Evolutionary conservation across 1,139 yeast species (phyloP), one percentile per base, ranked within the genome.

Genomic region (Insectozyma bohioensis): DNA sequence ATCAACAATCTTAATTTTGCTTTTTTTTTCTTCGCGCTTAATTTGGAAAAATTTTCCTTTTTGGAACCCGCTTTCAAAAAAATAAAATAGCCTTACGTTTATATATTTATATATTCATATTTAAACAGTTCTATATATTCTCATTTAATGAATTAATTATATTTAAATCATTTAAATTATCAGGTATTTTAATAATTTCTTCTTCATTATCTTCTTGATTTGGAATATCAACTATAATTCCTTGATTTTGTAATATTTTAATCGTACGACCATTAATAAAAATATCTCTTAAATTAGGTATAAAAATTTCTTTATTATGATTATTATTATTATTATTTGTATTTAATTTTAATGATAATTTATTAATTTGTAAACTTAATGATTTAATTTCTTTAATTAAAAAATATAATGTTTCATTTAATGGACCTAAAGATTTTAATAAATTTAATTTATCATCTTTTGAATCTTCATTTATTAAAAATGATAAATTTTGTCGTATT

Each of bases 351-450:
- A 8, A 52, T 50, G 30, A 71, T 47, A 73, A 46, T 12, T 47
- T 50, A 11, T 56, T 52, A 1, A 68, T 60, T 39, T 71, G 73
- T 2, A 53, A 49, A 1, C 71, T 53, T 31, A 75, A 55, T 23
- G 63, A 59, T 31, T 61, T 61, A 17, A 66, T 64, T 38, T 73
- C 74, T 22, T 52, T 50, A n/a, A 69, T 47, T 24, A 72, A 42
- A 45, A 63, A 78, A 44, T 64, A 63, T 17, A 76, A 51, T 3
- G 78, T 73, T 34, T 80, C 84, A 39, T 68, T 69, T 15, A 79
- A 48, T 3, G 85, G 84, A 1, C 68, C 56, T 11, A 77, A 51
- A n/a, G 64, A 51, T 27, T 61, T 61, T 26, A 71, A 43, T 1
- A 65, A 54, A n/a, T n/a, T n/a, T n/a, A n/a, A n/a, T n/a, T n/a